Percentiles rank a stretch among this genome's conserved stretches.
These are phyloP conservation scores for Pseudogymnoascus sp. DNA, from an alignment of 2,329 filamentous ascomycete genomes.

Conservation along the genomic window DNA sequence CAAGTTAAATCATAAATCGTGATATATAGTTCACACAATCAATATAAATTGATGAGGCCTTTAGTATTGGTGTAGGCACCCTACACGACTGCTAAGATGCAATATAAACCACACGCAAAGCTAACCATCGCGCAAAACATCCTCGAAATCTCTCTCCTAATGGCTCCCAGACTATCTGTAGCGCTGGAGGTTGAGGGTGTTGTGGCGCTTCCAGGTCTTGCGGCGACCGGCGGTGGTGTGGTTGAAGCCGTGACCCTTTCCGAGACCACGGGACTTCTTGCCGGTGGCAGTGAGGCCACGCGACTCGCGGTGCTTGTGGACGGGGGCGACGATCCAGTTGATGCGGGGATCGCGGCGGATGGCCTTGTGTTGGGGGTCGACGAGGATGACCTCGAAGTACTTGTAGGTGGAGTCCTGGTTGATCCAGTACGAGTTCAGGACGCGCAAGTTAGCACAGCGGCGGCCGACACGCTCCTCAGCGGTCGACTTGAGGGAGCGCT, in stretches of 20 bases:
- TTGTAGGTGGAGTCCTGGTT: constrained; percentile 99
- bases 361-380: constrained; percentile 99
- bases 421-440: constrained; percentile 99
- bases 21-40: constrained; percentile 10
- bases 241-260: constrained; percentile 99
- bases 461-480: constrained; percentile 99
- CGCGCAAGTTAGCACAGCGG: constrained; percentile 96
- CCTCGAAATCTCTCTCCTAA: background rate
- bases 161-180: constrained; percentile 60
- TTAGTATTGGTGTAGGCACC: constrained; percentile 3
- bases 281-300: constrained; percentile 96
- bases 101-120: constrained; percentile 1
- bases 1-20: constrained; percentile 6
- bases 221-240: constrained; percentile 94
- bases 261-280: constrained; percentile 99
- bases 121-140: constrained; percentile 8
- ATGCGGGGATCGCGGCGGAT: constrained; percentile 97
- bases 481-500: constrained; percentile 94
- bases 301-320: constrained; percentile 99
- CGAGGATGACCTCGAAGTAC: constrained; percentile 99
- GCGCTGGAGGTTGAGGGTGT: constrained; percentile 97
- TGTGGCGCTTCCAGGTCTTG: constrained; percentile 99
- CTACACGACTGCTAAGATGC: constrained; percentile 7
- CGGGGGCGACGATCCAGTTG: constrained; percentile 99
- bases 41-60: constrained; percentile 9